phyloP scores from a whole-genome alignment of 352 stramenopile species.

The Phytophthora foliorum region DNA sequence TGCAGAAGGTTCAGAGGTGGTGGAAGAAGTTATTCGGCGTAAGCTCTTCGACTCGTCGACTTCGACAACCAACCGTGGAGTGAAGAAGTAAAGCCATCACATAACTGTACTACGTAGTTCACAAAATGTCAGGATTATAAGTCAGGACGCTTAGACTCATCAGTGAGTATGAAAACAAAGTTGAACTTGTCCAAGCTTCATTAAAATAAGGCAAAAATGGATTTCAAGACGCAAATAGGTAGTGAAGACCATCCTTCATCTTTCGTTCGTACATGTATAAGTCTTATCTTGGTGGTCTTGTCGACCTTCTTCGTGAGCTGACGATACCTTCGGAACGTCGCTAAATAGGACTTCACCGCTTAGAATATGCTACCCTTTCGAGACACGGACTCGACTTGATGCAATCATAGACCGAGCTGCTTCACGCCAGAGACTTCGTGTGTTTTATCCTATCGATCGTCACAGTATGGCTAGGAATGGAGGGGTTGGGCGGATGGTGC shows the following conservation, averaged over 20 bases:
- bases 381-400: background rate
- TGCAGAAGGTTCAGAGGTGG: slow-evolving; percentile 29
- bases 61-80: slow-evolving; percentile 8
- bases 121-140: background rate
- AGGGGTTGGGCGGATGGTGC: background rate
- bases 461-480: background rate
- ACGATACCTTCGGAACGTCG: no score
- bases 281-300: no score
- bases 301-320: no score
- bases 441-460: background rate
- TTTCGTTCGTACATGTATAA: no score
- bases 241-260: no score
- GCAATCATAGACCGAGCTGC: background rate
- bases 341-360: no score
- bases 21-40: slow-evolving; percentile 25
- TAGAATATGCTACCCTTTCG: background rate
- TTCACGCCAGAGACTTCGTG: background rate
- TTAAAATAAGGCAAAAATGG: no score
- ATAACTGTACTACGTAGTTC: background rate
- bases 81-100: background rate
- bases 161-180: slow-evolving; percentile 7
- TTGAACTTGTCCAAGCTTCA: background rate
- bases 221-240: no score
- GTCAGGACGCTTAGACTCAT: no score
- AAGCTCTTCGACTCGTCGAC: slow-evolving; percentile 9